Evolutionary conservation across 73 alveolate species (phyloP).

Genomic region (Paramecium sexaurelia): DNA sequence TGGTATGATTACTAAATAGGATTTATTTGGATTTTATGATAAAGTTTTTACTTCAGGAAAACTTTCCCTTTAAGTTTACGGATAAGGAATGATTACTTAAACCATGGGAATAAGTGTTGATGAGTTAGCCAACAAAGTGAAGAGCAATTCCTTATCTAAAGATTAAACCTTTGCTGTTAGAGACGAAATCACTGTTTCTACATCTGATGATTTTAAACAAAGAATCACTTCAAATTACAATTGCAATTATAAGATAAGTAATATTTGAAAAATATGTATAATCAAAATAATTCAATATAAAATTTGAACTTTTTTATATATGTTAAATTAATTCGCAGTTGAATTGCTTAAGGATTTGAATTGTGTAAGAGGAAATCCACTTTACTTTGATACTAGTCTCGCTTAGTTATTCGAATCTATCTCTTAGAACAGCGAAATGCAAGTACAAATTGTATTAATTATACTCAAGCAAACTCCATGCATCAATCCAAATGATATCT

Average conservation of each 20-base stretch:
- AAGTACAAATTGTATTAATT: not conserved
- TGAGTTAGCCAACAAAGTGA: not conserved
- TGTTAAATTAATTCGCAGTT: slow-evolving; percentile 9
- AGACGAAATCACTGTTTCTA: not conserved
- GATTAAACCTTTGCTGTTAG: not conserved
- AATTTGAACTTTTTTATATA: slow-evolving; percentile 8
- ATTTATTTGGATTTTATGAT: not conserved
- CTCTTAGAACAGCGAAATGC: slow-evolving; percentile 16
- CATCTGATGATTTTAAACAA: not conserved
- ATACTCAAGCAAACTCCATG: not conserved
- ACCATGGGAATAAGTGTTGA: not conserved
- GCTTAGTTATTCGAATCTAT: not conserved
- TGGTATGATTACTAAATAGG: not conserved
- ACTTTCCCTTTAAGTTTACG: slow-evolving; percentile 16
- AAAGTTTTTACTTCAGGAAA: slow-evolving; percentile 15
- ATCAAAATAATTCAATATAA: not conserved
- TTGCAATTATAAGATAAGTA: not conserved
- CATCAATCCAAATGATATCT: slow-evolving; percentile 24
- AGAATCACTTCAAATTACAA: not conserved
- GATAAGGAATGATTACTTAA: slow-evolving; percentile 11
- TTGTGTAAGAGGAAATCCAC: not conserved
- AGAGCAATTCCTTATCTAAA: not conserved
- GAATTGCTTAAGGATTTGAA: slow-evolving; percentile 21
- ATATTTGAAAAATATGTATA: not conserved
- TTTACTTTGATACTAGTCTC: slow-evolving; percentile 20